These are phyloP conservation scores for Dioscorea zingiberensis DNA, from an alignment of 106 monocot genomes.

Conservation along the genomic window DNA sequence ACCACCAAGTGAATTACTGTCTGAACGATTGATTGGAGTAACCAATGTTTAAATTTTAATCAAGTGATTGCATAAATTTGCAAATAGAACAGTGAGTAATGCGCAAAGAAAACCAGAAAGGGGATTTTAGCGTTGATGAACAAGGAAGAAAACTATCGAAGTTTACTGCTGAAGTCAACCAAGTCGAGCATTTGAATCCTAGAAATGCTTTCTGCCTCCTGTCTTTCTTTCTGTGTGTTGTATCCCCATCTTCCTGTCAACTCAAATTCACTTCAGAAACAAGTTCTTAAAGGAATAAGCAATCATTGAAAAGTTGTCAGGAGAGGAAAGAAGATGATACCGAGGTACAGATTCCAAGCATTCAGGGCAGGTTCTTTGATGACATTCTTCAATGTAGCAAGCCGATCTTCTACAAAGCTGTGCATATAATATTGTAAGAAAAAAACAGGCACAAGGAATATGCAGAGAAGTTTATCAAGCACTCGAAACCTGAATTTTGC, in stretches of 20 bases:
- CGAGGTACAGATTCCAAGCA: conserved; percentile 89
- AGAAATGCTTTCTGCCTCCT: conserved; percentile 67
- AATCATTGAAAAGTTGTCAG: background rate
- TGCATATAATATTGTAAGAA: background rate
- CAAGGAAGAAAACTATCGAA: conserved; percentile 38
- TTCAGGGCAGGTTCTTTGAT: conserved; percentile 79
- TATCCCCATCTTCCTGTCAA: conserved; percentile 92
- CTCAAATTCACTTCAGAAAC: background rate
- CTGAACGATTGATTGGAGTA: too few species aligned
- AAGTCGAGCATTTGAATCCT: conserved; percentile 83
- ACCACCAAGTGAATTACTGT: too few species aligned
- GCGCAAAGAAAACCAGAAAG: too few species aligned
- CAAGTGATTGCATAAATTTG: too few species aligned
- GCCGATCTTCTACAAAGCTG: conserved; percentile 96
- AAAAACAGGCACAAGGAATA: background rate
- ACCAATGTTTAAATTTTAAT: too few species aligned
- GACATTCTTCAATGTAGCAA: conserved; percentile 89
- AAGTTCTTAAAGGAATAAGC: background rate
- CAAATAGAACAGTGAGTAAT: too few species aligned
- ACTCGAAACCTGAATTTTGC: too few species aligned
- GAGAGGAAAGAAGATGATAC: conserved; percentile 27
- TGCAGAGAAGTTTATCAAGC: too few species aligned
- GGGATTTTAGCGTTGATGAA: too few species aligned
- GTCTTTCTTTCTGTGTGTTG: conserved; percentile 82
- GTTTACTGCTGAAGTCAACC: conserved; percentile 77